phyloP scores from a whole-genome alignment of 306 rosid genomes.

The Adenanthera pavonina region DNA sequence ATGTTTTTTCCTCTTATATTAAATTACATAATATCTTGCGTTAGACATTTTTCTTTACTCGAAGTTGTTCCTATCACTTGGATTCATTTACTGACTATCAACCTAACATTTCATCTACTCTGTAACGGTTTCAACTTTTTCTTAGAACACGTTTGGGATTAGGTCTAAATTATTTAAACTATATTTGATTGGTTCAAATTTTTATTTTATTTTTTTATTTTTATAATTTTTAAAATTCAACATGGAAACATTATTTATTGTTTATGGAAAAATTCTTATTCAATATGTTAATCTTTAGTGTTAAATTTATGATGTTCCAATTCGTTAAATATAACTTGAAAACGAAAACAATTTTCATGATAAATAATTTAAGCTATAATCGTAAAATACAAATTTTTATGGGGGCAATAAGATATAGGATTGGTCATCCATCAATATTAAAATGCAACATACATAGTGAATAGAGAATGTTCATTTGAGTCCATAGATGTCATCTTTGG shows the following conservation, averaged over 20 bases:
- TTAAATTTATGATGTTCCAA: no score
- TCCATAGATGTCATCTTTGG: not conserved
- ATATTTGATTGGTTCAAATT: not conserved
- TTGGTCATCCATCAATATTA: not conserved
- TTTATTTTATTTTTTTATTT: no score
- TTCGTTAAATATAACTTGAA: no score
- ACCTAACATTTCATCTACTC: not conserved
- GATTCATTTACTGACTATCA: not conserved
- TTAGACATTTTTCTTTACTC: no score
- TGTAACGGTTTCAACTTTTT: not conserved
- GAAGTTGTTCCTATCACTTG: not conserved
- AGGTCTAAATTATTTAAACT: not conserved
- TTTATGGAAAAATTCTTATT: no score
- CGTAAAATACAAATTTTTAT: not conserved
- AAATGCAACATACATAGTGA: not conserved
- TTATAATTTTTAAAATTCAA: no score
- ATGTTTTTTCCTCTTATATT: no score
- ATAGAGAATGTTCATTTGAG: not conserved
- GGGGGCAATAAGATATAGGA: not conserved
- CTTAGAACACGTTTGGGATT: not conserved
- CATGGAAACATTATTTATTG: no score
- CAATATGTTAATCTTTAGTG: no score
- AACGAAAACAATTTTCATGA: not conserved
- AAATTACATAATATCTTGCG: no score
- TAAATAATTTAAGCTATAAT: not conserved